These are phyloP conservation scores for Peronospora belbahrii DNA, from an alignment of 352 stramenopile species.

Conservation along the genomic window DNA sequence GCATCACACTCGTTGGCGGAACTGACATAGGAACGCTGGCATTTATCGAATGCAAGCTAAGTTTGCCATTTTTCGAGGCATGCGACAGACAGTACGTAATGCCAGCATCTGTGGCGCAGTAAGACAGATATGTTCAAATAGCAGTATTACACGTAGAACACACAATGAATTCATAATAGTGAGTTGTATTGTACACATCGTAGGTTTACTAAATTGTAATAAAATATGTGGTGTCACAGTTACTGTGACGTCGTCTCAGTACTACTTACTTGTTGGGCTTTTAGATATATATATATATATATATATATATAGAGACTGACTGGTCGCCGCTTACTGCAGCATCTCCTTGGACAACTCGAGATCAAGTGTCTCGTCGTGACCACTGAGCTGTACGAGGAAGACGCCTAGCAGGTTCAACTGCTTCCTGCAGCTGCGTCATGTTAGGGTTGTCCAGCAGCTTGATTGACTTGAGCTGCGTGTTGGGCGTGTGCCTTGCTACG, in stretches of 20 bases:
- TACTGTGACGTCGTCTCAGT: not conserved
- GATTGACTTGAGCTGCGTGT: conserved; percentile 62
- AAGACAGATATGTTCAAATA: too few species aligned
- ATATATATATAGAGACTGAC: conserved; percentile 14
- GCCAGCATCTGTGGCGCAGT: not conserved
- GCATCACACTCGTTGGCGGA: not conserved
- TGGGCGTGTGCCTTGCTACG: conserved; percentile 37
- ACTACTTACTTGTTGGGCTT: not conserved
- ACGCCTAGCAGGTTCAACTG: conserved; percentile 51
- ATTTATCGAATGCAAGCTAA: too few species aligned
- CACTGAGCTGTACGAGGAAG: conserved; percentile 55
- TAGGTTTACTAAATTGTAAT: not conserved
- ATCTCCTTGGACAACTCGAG: conserved; percentile 66
- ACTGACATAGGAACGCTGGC: conserved; percentile 10
- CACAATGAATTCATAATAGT: too few species aligned
- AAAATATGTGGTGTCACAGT: too few species aligned
- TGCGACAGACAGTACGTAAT: not conserved
- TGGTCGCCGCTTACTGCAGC: conserved; percentile 33
- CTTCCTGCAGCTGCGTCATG: conserved; percentile 66
- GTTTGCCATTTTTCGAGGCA: too few species aligned
- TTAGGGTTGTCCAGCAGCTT: conserved; percentile 73
- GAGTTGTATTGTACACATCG: not conserved
- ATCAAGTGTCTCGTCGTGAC: conserved; percentile 57
- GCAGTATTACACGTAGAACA: too few species aligned
- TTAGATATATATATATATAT: conserved; percentile 28